phyloP scores from a whole-genome alignment of 1,284 basidiomycete species.

The Anthracocystis walkeri region DNA sequence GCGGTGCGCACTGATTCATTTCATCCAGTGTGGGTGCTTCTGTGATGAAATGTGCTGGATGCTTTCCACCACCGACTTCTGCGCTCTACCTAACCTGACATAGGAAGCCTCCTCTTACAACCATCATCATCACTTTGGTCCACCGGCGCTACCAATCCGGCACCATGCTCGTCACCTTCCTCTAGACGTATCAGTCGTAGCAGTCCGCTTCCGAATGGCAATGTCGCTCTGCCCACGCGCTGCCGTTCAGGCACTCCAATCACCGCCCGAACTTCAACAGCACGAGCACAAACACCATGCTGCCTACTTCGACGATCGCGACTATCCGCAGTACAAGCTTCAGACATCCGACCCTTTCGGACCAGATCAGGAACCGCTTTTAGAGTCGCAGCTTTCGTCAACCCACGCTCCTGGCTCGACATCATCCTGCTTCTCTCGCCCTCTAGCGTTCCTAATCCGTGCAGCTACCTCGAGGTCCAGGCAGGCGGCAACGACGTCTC shows the following conservation, averaged over 20 bases:
- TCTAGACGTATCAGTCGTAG: background rate
- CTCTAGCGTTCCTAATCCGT: background rate
- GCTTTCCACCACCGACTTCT: too few relatives aligned
- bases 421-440: slow-evolving; percentile 6
- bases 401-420: background rate
- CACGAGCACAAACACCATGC: slow-evolving; percentile 22
- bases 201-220: background rate
- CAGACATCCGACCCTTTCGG: slow-evolving; percentile 6
- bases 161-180: slow-evolving; percentile 6
- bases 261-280: slow-evolving; percentile 13
- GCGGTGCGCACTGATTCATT: too few relatives aligned
- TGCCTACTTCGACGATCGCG: slow-evolving; percentile 19
- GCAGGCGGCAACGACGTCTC: background rate
- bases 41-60: too few relatives aligned
- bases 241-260: slow-evolving; percentile 22
- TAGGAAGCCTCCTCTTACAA: background rate
- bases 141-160: background rate
- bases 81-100: too few relatives aligned
- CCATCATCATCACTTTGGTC: background rate
- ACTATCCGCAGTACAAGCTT: slow-evolving; percentile 15
- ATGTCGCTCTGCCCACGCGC: slow-evolving; percentile 31
- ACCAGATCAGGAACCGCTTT: slow-evolving; percentile 22
- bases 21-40: too few relatives aligned
- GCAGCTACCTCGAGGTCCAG: background rate
- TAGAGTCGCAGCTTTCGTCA: background rate